Evolutionary conservation across 2,329 filamentous ascomycete species (phyloP), one percentile per base, ranked within the genome.

Genomic region (Epichloe coenophiala): DNA sequence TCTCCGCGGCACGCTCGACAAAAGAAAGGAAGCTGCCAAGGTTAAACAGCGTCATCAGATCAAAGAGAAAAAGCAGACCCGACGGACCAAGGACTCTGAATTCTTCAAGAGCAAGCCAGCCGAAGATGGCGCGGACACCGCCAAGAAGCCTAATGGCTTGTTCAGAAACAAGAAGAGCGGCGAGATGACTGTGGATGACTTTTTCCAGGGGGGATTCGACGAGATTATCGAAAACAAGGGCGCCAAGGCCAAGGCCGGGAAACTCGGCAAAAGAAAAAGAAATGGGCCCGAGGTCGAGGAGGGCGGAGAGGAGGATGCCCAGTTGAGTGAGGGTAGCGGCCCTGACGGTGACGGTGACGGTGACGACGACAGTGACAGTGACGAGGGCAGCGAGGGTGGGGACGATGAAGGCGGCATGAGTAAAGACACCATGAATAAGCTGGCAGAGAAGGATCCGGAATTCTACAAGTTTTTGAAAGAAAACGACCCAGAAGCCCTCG

Each of bases 401-500:
- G 77, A 71, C 51, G 77, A 81, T 37, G 83, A 83, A 53, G 70
- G 78, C 45, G 85, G 84, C 60, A 86, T 86, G 71, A 91, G 87
- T 71, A 89, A 90, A 70, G 76, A 80, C 59, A 84, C 93, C 61
- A 83, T 98, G 70, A 85, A 90, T 55, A 85, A 84, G 5, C 77
- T 98, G 57, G 88, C 88, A 45, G 78, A 94, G 63, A 95, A 95
- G 64, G 93, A 98, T 60, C 94, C 94, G 6, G 93, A 95, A 56
- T 98, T 98, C 70, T 97, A 95, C 80, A 94, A 95, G 67, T 96
- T 93, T 66, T 73, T 98, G 53, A 84, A 95, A 68, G 89, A 96
- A 64, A 95, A 98, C 65, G 93, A 98, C 63, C 84, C 90, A 1
- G 90, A 96, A 61, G 78, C 94, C 9, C 76, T 98, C 23, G 87